phyloP scores from a whole-genome alignment of 202 grass and related monocot genomes.

The Zizania palustris region DNA sequence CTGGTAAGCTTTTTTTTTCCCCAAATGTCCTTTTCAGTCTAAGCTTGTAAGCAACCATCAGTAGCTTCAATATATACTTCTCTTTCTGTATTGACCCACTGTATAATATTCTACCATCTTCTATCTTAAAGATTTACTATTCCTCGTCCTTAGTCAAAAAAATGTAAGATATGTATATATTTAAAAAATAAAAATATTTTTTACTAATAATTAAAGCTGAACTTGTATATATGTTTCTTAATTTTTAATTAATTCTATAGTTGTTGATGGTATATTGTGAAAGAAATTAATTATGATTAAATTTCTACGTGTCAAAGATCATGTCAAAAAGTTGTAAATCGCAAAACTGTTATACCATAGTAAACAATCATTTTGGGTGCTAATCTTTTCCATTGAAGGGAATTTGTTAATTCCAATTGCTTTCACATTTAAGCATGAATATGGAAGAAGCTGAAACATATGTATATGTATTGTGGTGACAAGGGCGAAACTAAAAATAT shows the following conservation, averaged over 20 bases:
- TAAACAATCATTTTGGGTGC: background rate
- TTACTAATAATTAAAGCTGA: too few species aligned
- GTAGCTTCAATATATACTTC: background rate
- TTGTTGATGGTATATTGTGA: too few species aligned
- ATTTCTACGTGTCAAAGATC: too few species aligned
- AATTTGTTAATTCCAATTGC: background rate
- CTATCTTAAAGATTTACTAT: background rate
- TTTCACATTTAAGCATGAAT: background rate
- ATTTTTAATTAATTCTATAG: too few species aligned
- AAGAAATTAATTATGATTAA: too few species aligned
- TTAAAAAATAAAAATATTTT: too few species aligned
- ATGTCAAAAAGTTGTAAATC: too few species aligned
- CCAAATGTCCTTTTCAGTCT: background rate
- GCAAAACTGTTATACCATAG: background rate
- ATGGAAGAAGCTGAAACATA: background rate
- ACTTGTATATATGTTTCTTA: too few species aligned
- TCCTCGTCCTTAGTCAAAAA: too few species aligned
- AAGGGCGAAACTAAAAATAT: too few species aligned
- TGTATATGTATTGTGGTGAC: background rate
- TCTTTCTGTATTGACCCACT: background rate
- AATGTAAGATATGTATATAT: too few species aligned
- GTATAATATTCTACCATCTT: conserved; percentile 1
- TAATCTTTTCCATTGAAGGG: background rate
- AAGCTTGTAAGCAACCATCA: conserved; percentile 11
- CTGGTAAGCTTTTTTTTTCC: background rate